Percentiles rank a stretch among this genome's conserved stretches.
These are phyloP conservation scores for Ormosia semicastrata DNA, from an alignment of 306 rosid genomes.

Conservation along the genomic window DNA sequence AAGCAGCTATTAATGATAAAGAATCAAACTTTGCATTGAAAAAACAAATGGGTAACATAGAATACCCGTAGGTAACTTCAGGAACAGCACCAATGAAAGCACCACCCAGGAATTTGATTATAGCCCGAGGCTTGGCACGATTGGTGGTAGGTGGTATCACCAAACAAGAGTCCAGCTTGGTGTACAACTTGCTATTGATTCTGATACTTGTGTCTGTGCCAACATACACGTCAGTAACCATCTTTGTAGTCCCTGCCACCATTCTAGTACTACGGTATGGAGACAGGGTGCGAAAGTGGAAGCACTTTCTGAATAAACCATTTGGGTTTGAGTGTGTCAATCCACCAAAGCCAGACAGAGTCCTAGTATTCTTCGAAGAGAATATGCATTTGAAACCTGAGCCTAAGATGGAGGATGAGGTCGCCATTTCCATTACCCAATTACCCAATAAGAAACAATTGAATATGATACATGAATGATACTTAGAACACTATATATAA, in stretches of 20 bases:
- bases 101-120: constrained; percentile 91
- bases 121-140: constrained; percentile 70
- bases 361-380: constrained; percentile 18
- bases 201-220: constrained; percentile 30
- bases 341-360: background rate
- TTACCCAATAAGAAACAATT: background rate
- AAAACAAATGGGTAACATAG: background rate
- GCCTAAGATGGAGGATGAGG: constrained; percentile 30
- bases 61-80: constrained; percentile 70
- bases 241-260: constrained; percentile 27
- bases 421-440: constrained; percentile 53
- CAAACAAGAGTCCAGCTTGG: constrained; percentile 58
- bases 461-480: background rate
- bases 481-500: no score
- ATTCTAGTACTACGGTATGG: background rate
- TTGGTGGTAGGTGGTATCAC: constrained; percentile 63
- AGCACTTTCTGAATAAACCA: constrained; percentile 16
- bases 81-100: constrained; percentile 97
- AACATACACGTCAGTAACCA: constrained; percentile 40
- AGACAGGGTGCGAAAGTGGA: constrained; percentile 4
- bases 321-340: constrained; percentile 1
- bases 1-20: background rate
- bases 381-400: constrained; percentile 27
- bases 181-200: constrained; percentile 38
- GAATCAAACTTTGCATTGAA: background rate